Evolutionary conservation across 2,329 filamentous ascomycete genomes (phyloP).

Genomic region (Mycocentrospora acerina): DNA sequence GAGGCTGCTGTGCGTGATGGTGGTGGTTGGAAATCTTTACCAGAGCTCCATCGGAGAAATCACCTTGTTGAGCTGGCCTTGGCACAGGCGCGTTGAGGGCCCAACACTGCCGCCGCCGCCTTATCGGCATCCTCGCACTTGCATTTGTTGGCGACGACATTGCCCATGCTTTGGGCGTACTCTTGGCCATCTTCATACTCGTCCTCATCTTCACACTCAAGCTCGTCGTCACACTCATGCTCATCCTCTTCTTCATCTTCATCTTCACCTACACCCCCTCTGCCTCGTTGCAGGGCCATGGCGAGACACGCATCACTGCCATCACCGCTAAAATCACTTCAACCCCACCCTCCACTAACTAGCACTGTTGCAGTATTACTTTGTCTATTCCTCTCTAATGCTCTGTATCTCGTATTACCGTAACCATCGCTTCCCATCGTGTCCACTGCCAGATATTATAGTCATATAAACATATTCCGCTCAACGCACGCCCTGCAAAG

Average conservation of each 20-base stretch:
- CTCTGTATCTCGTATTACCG: conserved; percentile 18
- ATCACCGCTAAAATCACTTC: too few relatives aligned
- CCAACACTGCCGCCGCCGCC: too few relatives aligned
- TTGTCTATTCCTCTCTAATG: conserved; percentile 2
- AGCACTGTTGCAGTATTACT: conserved; percentile 3
- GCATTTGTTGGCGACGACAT: too few relatives aligned
- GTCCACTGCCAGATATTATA: conserved; percentile 27
- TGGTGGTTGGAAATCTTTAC: conserved; percentile 27
- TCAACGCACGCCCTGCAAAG: conserved; percentile 17
- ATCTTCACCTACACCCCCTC: too few relatives aligned
- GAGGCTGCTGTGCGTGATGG: conserved; percentile 16
- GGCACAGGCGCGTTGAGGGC: conserved; percentile 11
- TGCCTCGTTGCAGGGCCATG: too few relatives aligned
- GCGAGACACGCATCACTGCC: too few relatives aligned
- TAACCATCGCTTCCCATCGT: conserved; percentile 18
- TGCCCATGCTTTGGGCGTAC: too few relatives aligned
- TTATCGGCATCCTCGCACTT: too few relatives aligned
- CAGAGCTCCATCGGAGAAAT: conserved; percentile 20
- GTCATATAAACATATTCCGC: conserved; percentile 20
- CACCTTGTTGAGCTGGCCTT: conserved; percentile 16
- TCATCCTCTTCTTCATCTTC: conserved; percentile 25
- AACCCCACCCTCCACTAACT: too few relatives aligned
- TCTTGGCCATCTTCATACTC: too few relatives aligned
- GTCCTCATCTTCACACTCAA: conserved; percentile 5
- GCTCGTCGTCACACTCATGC: neutral